phyloP scores from a whole-genome alignment of 148 eudicot genomes.

The Linanthus parryae region DNA sequence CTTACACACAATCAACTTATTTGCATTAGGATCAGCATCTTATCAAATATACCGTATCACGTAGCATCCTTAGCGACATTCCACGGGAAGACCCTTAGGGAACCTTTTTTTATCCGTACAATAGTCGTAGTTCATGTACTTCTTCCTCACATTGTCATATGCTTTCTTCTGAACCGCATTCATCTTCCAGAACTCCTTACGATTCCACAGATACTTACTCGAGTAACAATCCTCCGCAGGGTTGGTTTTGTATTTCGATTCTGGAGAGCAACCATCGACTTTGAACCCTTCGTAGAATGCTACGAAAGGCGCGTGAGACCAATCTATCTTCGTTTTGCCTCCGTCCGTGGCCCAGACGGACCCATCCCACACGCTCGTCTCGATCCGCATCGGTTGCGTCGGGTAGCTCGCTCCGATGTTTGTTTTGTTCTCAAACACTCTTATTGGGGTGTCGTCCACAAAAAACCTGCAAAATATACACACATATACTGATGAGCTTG shows the following conservation, averaged over 20 bases:
- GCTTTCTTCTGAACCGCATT: not conserved
- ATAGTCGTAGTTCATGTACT: constrained; percentile 4
- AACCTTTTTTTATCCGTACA: constrained; percentile 5
- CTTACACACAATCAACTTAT: too few species aligned
- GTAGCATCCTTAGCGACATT: constrained; percentile 1
- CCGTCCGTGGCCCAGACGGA: constrained; percentile 10
- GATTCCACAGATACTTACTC: constrained; percentile 2
- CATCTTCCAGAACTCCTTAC: constrained; percentile 6
- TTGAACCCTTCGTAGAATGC: constrained; percentile 5
- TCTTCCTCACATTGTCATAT: not conserved
- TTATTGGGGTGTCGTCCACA: constrained; percentile 3
- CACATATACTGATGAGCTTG: not conserved
- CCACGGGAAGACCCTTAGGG: not conserved
- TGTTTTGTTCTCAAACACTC: constrained; percentile 6
- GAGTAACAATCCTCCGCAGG: not conserved
- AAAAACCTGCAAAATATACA: not conserved
- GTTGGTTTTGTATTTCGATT: not conserved
- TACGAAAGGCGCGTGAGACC: constrained; percentile 8
- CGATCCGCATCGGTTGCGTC: not conserved
- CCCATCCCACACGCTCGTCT: constrained; percentile 6
- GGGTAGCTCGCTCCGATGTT: constrained; percentile 6
- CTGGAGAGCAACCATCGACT: constrained; percentile 7
- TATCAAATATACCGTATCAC: too few species aligned
- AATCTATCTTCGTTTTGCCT: constrained; percentile 5
- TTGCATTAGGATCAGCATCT: too few species aligned